These are phyloP conservation scores for Suillus alpinus DNA, from an alignment of 768 basidiomycete genomes.

Conservation along the genomic window DNA sequence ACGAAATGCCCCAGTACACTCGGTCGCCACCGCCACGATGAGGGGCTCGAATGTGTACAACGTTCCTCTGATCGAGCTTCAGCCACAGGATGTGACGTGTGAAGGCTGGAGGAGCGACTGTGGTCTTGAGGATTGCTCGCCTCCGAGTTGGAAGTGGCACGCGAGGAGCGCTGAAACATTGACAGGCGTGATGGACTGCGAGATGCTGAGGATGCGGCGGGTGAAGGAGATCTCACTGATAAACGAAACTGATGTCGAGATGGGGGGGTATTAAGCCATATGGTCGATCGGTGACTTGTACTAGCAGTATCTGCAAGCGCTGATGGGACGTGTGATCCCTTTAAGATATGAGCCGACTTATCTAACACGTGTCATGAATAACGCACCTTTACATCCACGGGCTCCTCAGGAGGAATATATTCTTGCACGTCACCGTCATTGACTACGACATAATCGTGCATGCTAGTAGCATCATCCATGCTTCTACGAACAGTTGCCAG, in stretches of 20 bases:
- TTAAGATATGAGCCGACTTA: constrained; percentile 18
- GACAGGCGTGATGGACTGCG: constrained; percentile 39
- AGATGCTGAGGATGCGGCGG: constrained; percentile 37
- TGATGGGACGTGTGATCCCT: constrained; percentile 22
- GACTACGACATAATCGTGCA: constrained; percentile 42
- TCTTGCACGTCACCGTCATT: constrained; percentile 30
- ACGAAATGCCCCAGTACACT: constrained; percentile 65
- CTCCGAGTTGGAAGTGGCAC: constrained; percentile 24
- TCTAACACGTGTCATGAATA: constrained; percentile 19
- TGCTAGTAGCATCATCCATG: constrained; percentile 32
- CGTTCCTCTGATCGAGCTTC: constrained; percentile 8
- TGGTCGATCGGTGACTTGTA: constrained; percentile 30
- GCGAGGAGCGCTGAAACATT: constrained; percentile 38
- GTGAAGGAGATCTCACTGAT: constrained; percentile 40
- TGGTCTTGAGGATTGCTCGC: constrained; percentile 36
- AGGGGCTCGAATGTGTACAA: constrained; percentile 17
- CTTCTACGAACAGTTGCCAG: constrained; percentile 25
- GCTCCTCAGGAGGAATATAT: constrained; percentile 16
- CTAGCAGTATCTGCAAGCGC: constrained; percentile 22
- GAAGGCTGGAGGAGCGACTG: constrained; percentile 48
- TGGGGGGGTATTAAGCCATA: constrained; percentile 33
- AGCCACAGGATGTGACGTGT: constrained; percentile 34
- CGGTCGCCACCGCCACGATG: constrained; percentile 56
- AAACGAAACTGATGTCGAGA: constrained; percentile 42
- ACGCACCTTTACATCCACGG: constrained; percentile 24